These are phyloP conservation scores for Paraphaeosphaeria minitans DNA, from an alignment of 2,329 filamentous ascomycete species.

Conservation along the genomic window DNA sequence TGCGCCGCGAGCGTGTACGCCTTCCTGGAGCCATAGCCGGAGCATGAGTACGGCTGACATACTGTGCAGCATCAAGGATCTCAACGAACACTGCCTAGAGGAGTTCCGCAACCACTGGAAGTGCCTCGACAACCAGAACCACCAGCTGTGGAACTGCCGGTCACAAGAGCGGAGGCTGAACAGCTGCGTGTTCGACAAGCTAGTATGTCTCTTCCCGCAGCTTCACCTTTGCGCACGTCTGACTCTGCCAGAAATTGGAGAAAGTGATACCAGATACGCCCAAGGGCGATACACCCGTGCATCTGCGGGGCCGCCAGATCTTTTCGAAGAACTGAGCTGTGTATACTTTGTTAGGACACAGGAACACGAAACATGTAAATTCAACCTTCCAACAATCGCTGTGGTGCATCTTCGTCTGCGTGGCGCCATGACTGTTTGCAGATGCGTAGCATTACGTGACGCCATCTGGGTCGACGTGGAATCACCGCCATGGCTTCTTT, in stretches of 20 bases:
- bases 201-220: conserved; percentile 68
- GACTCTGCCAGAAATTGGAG: conserved; percentile 51
- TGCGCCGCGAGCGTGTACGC: conserved; percentile 91
- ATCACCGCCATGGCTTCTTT: conserved; percentile 2
- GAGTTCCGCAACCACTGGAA: conserved; percentile 94
- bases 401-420: conserved; percentile 18
- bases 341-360: conserved; percentile 38
- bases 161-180: conserved; percentile 87
- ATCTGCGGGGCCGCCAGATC: conserved; percentile 55
- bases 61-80: conserved; percentile 76
- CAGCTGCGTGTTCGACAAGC: conserved; percentile 92
- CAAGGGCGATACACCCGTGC: conserved; percentile 55
- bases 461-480: conserved; percentile 1
- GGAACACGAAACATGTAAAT: conserved; percentile 24
- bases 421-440: conserved; percentile 1
- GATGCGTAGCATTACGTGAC: neutral
- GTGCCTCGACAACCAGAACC: conserved; percentile 96
- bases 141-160: conserved; percentile 95
- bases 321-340: conserved; percentile 41
- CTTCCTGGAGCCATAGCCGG: neutral
- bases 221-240: conserved; percentile 3
- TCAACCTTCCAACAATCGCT: conserved; percentile 8
- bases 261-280: conserved; percentile 59
- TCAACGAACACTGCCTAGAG: conserved; percentile 91
- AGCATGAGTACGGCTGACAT: conserved; percentile 15